Conservation (phyloP, 257 asterid genomes). For the Salvia miltiorrhiza region DNA sequence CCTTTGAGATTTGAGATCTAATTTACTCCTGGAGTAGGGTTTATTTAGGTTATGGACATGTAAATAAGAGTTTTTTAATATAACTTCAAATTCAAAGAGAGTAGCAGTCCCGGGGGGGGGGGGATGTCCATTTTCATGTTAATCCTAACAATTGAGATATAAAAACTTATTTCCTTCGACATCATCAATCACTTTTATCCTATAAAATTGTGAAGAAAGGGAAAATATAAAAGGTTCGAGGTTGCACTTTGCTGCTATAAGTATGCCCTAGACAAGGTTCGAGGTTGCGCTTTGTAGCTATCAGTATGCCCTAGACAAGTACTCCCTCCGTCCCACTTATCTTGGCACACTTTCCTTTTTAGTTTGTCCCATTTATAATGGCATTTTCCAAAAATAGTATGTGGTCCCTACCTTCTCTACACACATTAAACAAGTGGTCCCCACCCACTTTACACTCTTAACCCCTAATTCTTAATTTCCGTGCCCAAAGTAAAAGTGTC, state of each 20-base stretch:
- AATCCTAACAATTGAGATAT: not conserved
- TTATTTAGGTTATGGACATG: constrained; percentile 21
- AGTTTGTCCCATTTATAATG: too few relatives aligned
- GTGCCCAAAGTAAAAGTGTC: too few relatives aligned
- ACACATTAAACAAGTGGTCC: too few relatives aligned
- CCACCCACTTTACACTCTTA: too few relatives aligned
- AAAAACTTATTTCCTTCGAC: not conserved
- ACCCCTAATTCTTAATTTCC: too few relatives aligned
- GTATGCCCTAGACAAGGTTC: not conserved
- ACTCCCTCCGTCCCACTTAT: too few relatives aligned
- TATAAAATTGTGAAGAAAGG: not conserved
- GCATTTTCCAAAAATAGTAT: too few relatives aligned
- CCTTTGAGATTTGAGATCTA: constrained; percentile 12
- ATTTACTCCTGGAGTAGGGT: not conserved
- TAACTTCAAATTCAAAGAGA: not conserved
- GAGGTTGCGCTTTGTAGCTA: not conserved
- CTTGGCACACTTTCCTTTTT: too few relatives aligned
- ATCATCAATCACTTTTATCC: not conserved
- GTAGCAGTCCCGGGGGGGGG: not conserved
- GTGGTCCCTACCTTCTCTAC: too few relatives aligned
- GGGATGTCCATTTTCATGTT: not conserved
- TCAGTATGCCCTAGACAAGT: not conserved
- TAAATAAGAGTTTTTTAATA: not conserved
- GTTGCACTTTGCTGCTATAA: not conserved
- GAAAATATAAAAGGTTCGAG: not conserved